Percentiles rank a stretch among this genome's conserved stretches.
Evolutionary conservation across 305 asterid genomes (phyloP).

Genomic region (Rubia tinctorum): DNA sequence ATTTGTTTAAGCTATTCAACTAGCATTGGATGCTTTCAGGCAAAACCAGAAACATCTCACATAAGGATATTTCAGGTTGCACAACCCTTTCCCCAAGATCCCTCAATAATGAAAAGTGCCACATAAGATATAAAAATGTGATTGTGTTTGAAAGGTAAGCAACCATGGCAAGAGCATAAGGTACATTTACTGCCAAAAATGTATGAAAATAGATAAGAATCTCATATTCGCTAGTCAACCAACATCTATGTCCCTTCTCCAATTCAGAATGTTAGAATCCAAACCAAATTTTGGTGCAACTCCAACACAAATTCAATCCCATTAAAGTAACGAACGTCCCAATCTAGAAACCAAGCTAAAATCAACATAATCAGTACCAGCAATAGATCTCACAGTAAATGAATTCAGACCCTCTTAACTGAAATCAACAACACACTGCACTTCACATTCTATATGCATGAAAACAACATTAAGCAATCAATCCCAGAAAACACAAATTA

Average conservation of each 20-base stretch:
- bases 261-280: not conserved
- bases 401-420: not conserved
- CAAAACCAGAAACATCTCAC: not conserved
- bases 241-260: not conserved
- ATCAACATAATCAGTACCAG: not conserved
- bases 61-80: not conserved
- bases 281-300: not conserved
- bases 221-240: constrained; percentile 13
- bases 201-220: not conserved
- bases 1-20: not conserved
- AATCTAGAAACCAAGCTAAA: constrained; percentile 7
- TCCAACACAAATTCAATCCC: not conserved
- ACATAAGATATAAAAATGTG: not conserved
- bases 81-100: not conserved
- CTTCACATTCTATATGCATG: not conserved
- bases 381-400: constrained; percentile 20
- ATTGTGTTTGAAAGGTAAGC: not conserved
- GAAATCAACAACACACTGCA: not conserved
- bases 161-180: not conserved
- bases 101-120: not conserved
- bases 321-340: not conserved
- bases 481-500: not conserved
- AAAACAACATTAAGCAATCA: not conserved
- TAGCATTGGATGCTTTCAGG: not conserved
- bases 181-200: not conserved